These are phyloP conservation scores for Paspalum notatum DNA, from an alignment of 176 grass and related monocot genomes.

Conservation along the genomic window DNA sequence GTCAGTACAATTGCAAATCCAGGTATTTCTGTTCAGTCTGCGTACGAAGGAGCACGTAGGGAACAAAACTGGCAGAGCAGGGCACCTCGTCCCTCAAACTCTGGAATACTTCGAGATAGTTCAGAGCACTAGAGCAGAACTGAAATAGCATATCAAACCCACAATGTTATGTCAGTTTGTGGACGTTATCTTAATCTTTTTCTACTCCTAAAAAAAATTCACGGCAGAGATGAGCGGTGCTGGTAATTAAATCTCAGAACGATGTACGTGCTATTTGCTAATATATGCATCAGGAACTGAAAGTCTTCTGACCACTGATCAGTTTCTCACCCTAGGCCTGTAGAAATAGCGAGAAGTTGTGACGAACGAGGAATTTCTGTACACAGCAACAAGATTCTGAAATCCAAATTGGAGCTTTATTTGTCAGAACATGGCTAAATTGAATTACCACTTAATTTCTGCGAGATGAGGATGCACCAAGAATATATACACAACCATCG, in stretches of 20 bases:
- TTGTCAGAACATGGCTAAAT: not conserved
- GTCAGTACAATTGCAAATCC: not conserved
- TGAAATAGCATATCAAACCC: not conserved
- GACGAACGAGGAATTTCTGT: not conserved
- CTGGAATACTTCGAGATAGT: not conserved
- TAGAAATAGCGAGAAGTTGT: not conserved
- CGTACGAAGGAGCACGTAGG: not conserved
- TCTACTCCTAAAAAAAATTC: too few species aligned
- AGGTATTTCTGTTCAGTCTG: not conserved
- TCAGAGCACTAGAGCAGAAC: not conserved
- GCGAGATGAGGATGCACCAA: not conserved
- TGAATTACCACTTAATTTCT: not conserved
- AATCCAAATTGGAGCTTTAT: not conserved
- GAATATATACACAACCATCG: too few species aligned
- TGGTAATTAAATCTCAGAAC: too few species aligned
- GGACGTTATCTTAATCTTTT: too few species aligned
- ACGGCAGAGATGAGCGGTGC: too few species aligned
- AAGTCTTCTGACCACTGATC: not conserved
- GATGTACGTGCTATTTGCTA: not conserved
- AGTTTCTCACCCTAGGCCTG: not conserved
- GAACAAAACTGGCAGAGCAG: not conserved
- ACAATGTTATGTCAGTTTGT: not conserved
- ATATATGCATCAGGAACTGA: not conserved
- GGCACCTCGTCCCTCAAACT: not conserved
- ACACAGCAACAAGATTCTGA: not conserved